phyloP scores from a whole-genome alignment of 768 basidiomycete genomes.

The Boletus insuetus region DNA sequence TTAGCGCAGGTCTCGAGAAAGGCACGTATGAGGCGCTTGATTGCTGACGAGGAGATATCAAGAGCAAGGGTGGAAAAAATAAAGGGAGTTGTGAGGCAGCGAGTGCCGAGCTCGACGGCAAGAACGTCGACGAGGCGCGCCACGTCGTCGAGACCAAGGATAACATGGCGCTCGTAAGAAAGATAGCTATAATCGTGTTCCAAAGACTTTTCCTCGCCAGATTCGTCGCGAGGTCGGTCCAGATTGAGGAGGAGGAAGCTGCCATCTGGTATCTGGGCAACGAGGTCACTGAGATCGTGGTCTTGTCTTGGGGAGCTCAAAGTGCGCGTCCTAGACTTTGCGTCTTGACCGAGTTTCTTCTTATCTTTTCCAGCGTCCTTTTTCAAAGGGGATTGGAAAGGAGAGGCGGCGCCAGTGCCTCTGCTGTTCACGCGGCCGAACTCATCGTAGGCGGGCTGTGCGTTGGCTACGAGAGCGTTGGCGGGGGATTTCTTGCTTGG shows the following conservation, averaged over 20 bases:
- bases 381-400: constrained; percentile 32
- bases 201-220: constrained; percentile 38
- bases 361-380: constrained; percentile 48
- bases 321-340: constrained; percentile 39
- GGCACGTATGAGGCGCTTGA: constrained; percentile 73
- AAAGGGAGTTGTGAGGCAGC: constrained; percentile 85
- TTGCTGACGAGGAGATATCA: constrained; percentile 72
- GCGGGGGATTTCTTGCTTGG: constrained; percentile 40
- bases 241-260: constrained; percentile 52
- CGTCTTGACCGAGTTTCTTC: constrained; percentile 39
- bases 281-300: constrained; percentile 32
- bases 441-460: constrained; percentile 48
- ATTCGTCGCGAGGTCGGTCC: constrained; percentile 43
- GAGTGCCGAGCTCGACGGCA: constrained; percentile 63
- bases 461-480: constrained; percentile 4
- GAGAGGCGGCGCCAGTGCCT: constrained; percentile 32
- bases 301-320: constrained; percentile 37
- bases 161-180: constrained; percentile 67
- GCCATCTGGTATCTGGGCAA: constrained; percentile 47
- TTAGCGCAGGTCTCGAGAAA: constrained; percentile 66
- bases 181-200: constrained; percentile 69
- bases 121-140: constrained; percentile 69
- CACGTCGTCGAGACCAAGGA: constrained; percentile 73
- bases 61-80: constrained; percentile 88
- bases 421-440: constrained; percentile 60